These are phyloP conservation scores for Monosporascus sp. DNA, from an alignment of 2,329 filamentous ascomycete species.

Conservation along the genomic window DNA sequence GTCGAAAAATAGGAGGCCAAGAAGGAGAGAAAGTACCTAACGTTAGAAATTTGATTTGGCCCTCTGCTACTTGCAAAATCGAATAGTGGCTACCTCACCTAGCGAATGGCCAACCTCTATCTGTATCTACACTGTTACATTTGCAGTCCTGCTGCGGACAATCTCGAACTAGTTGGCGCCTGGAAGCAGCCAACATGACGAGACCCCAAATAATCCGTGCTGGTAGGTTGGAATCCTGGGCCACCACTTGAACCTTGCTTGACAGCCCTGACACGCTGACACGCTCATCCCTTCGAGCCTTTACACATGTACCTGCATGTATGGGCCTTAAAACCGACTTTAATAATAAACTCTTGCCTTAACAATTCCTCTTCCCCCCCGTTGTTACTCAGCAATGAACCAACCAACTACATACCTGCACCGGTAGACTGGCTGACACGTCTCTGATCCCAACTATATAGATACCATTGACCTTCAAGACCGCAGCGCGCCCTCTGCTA, in stretches of 20 bases:
- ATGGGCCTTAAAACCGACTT: neutral
- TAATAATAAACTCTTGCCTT: neutral
- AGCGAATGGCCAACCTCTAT: too few relatives aligned
- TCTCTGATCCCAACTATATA: conserved; percentile 32
- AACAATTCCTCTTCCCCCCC: conserved; percentile 3
- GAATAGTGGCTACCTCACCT: too few relatives aligned
- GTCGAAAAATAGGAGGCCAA: too few relatives aligned
- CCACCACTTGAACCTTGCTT: neutral
- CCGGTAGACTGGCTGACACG: conserved; percentile 20
- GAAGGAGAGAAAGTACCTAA: too few relatives aligned
- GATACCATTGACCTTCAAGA: conserved; percentile 95
- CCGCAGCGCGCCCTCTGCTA: conserved; percentile 72
- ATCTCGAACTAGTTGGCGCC: too few relatives aligned
- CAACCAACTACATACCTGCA: conserved; percentile 5
- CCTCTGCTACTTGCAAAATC: too few relatives aligned
- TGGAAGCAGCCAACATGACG: conserved; percentile 43
- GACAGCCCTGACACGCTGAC: conserved; percentile 1
- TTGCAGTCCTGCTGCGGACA: too few relatives aligned
- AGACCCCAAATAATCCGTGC: conserved; percentile 55
- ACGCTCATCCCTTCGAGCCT: neutral
- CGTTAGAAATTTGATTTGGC: too few relatives aligned
- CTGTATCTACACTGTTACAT: too few relatives aligned
- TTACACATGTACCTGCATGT: neutral
- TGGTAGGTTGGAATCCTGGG: conserved; percentile 37
- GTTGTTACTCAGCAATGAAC: neutral